These are phyloP conservation scores for Chytriomyces sp. DNA, from an alignment of 192 early-diverging fungal species.

Conservation along the genomic window DNA sequence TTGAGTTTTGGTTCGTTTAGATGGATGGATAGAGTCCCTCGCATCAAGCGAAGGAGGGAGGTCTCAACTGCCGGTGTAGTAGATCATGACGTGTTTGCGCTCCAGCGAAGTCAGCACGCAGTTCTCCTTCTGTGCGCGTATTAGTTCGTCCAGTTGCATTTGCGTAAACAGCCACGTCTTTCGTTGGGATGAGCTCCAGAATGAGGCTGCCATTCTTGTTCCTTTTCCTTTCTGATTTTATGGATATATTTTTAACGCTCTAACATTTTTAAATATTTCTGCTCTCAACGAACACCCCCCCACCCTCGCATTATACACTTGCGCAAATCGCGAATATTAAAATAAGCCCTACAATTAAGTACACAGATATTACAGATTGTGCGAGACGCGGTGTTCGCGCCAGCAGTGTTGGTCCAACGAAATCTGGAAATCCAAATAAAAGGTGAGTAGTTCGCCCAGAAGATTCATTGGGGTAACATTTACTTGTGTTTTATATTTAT, in stretches of 20 bases:
- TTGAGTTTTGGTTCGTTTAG: not conserved
- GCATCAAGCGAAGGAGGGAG: too few relatives aligned
- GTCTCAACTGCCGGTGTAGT: conserved; percentile 17
- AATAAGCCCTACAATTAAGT: not conserved
- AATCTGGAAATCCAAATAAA: too few relatives aligned
- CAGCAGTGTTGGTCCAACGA: too few relatives aligned
- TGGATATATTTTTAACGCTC: too few relatives aligned
- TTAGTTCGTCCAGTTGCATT: not conserved
- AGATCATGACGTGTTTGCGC: not conserved
- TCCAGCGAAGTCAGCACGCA: not conserved
- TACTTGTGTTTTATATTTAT: too few relatives aligned
- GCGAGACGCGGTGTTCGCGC: too few relatives aligned
- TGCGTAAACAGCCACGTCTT: conserved; percentile 23
- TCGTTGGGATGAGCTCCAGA: conserved; percentile 27
- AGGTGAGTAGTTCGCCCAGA: too few relatives aligned
- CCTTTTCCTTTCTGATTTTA: not conserved
- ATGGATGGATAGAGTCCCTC: not conserved
- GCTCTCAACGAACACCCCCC: not conserved
- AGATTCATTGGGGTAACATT: too few relatives aligned
- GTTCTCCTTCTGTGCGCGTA: not conserved
- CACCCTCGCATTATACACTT: not conserved
- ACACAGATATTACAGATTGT: too few relatives aligned
- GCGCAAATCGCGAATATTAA: not conserved
- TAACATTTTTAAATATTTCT: too few relatives aligned
- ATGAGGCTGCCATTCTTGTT: conserved; percentile 26